Evolutionary conservation across 805 yeast species (phyloP), one percentile per base, ranked within the genome.

Genomic region (Spathaspora passalidarum): DNA sequence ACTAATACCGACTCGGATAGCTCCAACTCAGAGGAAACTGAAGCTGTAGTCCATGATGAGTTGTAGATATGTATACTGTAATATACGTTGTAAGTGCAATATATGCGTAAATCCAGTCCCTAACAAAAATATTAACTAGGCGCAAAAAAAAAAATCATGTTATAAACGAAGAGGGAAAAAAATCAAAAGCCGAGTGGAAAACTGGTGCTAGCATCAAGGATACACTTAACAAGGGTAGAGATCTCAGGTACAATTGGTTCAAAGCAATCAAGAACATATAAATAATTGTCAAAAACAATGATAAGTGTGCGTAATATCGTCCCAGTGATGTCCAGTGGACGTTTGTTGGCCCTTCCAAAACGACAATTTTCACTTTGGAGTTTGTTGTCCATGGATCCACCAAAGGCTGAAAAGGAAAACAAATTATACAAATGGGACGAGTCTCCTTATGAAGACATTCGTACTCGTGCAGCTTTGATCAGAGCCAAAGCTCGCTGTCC

Each of bases 381-480:
- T 42, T 50, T 71, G 37, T 64, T 71, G 49, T 65, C 62, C 22
- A 61, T 71, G 52, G 72, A 69, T 44, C 57, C 56, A 39, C 59
- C 61, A 21, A 62, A 60, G 20, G 49, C 46, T 10, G 67, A 66
- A n/a, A 39, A 48, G 2, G 72, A 65, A 40, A 57, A 63, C 16
- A 55, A 61, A 11, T 57, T 70, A 47, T 63, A 88, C 60, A 81
- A 82, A 22, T 91, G 97, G 97, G 97, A 92, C 59, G 83, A 86
- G 49, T 88, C 96, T 1, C 97, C 98, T 1, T 79, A 84, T 20
- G 86, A 86, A 45, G 97, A 88, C 54, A 73, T 92, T 48, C 79
- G 98, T 52, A 86, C 88, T 54, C 78, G 97, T 50, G 97, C 98
- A 1, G 97, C 96, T 17, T 81, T 84, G 47, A 94, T 92, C 51